Evolutionary conservation across 2,329 filamentous ascomycete genomes (phyloP).

Genomic region (Aspergillus tubingensis): DNA sequence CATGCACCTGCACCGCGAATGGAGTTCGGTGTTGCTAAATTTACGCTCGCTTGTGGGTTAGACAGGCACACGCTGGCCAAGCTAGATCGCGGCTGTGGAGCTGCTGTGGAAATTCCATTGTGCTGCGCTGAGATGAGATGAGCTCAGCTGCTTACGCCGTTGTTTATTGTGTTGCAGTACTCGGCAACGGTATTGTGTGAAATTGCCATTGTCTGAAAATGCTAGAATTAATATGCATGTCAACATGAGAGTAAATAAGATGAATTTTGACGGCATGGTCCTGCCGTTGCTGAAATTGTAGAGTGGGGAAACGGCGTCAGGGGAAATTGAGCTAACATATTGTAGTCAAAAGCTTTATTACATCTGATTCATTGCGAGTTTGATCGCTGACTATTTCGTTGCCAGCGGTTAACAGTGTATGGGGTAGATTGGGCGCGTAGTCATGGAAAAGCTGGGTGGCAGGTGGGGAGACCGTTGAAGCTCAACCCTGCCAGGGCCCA

Average conservation of each 20-base stretch:
- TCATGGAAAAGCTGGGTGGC: not conserved
- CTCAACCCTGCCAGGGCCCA: not conserved
- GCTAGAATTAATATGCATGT: not conserved
- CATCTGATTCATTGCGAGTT: not conserved
- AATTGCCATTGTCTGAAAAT: too few relatives aligned
- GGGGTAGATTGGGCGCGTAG: not conserved
- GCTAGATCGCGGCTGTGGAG: not conserved
- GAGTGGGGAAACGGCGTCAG: not conserved
- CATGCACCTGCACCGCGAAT: not conserved
- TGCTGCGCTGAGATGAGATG: too few relatives aligned
- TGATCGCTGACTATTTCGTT: too few relatives aligned
- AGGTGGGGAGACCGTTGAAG: constrained; percentile 8
- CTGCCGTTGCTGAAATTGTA: not conserved
- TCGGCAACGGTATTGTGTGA: too few relatives aligned
- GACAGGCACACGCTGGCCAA: not conserved
- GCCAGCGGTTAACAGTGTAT: not conserved
- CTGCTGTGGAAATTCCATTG: not conserved
- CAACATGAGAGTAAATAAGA: not conserved
- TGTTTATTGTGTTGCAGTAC: not conserved
- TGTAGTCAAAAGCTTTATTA: too few relatives aligned
- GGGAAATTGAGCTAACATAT: not conserved
- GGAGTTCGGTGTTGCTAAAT: constrained; percentile 1
- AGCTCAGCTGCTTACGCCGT: not conserved
- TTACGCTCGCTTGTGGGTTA: not conserved
- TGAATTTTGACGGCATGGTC: constrained; percentile 7